Evolutionary conservation across 345 rosid species (phyloP).

Genomic region (Triadica sebifera): DNA sequence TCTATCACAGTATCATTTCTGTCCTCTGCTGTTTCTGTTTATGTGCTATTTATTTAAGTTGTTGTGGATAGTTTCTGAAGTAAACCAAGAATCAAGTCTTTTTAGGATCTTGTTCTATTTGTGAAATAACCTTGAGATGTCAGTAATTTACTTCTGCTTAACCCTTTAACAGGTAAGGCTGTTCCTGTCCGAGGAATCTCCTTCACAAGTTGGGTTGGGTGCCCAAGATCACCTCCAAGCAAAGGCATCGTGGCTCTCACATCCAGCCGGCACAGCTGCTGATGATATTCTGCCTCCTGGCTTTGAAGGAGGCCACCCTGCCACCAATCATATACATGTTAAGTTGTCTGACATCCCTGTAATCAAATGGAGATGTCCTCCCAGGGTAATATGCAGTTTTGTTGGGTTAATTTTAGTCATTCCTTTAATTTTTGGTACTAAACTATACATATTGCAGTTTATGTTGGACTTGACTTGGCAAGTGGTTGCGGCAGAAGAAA

Average conservation of each 20-base stretch:
- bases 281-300: constrained; percentile 90
- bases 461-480: constrained; percentile 55
- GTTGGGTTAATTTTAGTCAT: constrained; percentile 1
- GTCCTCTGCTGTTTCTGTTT: not conserved
- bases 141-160: not conserved
- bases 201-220: constrained; percentile 76
- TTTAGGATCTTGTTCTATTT: not conserved
- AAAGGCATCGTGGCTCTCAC: constrained; percentile 53
- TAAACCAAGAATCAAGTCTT: constrained; percentile 3
- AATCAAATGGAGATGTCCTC: constrained; percentile 71
- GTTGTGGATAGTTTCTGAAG: constrained; percentile 4
- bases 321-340: constrained; percentile 46
- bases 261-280: constrained; percentile 38
- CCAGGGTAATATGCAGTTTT: constrained; percentile 46
- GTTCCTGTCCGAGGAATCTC: constrained; percentile 84
- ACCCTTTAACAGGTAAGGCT: constrained; percentile 57
- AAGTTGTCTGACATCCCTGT: constrained; percentile 64
- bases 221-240: constrained; percentile 96
- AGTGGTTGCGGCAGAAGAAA: constrained; percentile 93
- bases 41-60: constrained; percentile 3
- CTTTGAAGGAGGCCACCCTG: constrained; percentile 64
- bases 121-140: not conserved
- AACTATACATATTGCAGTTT: constrained; percentile 49
- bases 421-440: constrained; percentile 17
- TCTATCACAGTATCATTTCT: not conserved